Conservation (phyloP, 192 early-diverging fungal genomes). For the Coemansia sp. region DNA sequence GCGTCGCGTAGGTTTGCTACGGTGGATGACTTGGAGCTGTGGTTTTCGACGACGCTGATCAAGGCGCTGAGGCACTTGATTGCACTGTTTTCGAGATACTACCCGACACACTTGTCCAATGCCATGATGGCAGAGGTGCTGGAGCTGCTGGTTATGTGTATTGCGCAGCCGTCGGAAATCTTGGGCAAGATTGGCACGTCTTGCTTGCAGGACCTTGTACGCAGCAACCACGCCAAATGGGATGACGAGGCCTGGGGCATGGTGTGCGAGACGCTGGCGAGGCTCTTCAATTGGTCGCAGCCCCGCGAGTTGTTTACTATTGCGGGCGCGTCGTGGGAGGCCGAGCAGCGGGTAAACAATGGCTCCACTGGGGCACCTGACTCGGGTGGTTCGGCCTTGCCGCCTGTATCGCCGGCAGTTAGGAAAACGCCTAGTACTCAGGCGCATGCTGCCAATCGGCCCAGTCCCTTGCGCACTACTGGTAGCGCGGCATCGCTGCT, state of each 20-base stretch:
- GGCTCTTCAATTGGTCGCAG: constrained; percentile 79
- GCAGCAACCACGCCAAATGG: constrained; percentile 72
- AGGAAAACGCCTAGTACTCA: constrained; percentile 1
- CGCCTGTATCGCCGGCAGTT: constrained; percentile 15
- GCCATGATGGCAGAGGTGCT: constrained; percentile 78
- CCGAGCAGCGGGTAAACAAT: constrained; percentile 7
- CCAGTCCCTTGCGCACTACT: constrained; percentile 32
- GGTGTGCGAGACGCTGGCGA: constrained; percentile 65
- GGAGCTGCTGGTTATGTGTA: constrained; percentile 78
- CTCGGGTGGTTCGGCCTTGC: constrained; percentile 4
- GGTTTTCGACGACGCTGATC: constrained; percentile 93
- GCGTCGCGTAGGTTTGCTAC: constrained; percentile 62
- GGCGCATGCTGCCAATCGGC: constrained; percentile 22
- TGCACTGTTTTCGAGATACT: constrained; percentile 79
- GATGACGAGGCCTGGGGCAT: constrained; percentile 70
- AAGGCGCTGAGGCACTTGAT: constrained; percentile 86
- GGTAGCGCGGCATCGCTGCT: constrained; percentile 25
- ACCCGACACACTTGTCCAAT: constrained; percentile 58
- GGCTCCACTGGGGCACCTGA: background rate
- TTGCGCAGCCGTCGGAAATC: constrained; percentile 91
- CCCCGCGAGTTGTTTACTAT: constrained; percentile 58
- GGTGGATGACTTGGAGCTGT: constrained; percentile 84
- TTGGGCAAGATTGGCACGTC: constrained; percentile 85
- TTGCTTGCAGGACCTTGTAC: constrained; percentile 87
- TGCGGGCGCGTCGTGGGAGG: constrained; percentile 31